A percentile compares a stretch with the other conserved stretches of the same genome.
Conservation (phyloP, 176 grass and related monocot genomes). For the Elymus sibiricus region DNA sequence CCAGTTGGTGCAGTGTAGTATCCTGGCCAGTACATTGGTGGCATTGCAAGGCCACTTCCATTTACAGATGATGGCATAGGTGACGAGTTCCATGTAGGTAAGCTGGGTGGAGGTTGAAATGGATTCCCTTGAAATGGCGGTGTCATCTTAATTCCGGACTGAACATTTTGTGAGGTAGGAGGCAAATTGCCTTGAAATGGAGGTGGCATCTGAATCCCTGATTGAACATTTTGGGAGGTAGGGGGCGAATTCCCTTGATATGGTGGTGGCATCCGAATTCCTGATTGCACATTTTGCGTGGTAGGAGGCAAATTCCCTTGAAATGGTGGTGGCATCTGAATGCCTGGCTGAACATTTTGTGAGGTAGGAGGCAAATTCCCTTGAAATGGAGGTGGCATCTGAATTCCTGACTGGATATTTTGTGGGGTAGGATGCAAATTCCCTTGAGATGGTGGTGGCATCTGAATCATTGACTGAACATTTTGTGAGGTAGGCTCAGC, state of each 20-base stretch:
- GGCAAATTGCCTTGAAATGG: constrained; percentile 74
- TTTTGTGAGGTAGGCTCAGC: constrained; percentile 45
- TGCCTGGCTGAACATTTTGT: neutral
- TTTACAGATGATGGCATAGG: constrained; percentile 48
- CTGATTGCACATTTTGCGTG: neutral
- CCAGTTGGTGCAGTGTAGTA: constrained; percentile 57
- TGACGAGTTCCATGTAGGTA: constrained; percentile 61
- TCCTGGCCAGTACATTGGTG: constrained; percentile 79
- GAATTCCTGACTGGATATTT: neutral
- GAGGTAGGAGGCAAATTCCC: constrained; percentile 46
- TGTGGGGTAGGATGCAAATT: constrained; percentile 44
- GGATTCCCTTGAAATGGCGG: constrained; percentile 41
- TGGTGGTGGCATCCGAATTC: constrained; percentile 38
- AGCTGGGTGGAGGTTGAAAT: constrained; percentile 66
- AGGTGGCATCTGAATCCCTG: constrained; percentile 31
- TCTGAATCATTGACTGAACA: constrained; percentile 49
- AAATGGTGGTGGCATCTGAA: constrained; percentile 53
- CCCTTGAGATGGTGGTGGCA: constrained; percentile 54
- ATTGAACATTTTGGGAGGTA: constrained; percentile 12
- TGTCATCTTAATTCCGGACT: constrained; percentile 32
- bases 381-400: constrained; percentile 58
- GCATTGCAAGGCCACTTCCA: constrained; percentile 55
- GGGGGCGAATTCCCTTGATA: constrained; percentile 65
- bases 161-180: neutral
- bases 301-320: constrained; percentile 57